Conservation (phyloP, 257 asterid genomes). For the Rauvolfia tetraphylla region DNA sequence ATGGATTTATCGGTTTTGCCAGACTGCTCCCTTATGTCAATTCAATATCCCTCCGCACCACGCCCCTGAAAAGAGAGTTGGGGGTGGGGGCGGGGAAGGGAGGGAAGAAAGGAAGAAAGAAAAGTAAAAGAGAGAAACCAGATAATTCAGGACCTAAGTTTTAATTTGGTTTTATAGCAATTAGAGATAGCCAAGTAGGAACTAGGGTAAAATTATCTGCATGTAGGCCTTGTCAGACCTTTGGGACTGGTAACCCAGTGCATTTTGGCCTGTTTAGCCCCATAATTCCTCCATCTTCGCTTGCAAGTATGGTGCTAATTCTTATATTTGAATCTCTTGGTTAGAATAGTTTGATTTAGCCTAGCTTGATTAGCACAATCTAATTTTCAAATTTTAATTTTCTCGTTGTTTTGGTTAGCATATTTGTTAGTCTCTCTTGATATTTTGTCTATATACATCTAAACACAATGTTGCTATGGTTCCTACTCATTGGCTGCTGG, state of each 20-base stretch:
- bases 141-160: neutral
- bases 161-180: neutral
- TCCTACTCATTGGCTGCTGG: neutral
- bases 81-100: no score
- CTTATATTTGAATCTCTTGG: neutral
- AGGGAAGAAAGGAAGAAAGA: neutral
- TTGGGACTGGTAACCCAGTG: neutral
- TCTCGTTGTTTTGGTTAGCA: neutral
- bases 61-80: no score
- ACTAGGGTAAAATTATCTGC: neutral
- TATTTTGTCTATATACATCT: neutral
- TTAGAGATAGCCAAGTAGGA: neutral
- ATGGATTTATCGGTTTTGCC: neutral
- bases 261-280: neutral
- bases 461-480: neutral
- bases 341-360: neutral
- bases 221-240: neutral
- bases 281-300: neutral
- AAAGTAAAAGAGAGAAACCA: neutral
- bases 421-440: neutral
- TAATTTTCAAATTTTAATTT: neutral
- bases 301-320: neutral
- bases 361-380: neutral
- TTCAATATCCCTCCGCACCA: no score
- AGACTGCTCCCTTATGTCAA: neutral